Percentiles rank a stretch among this genome's conserved stretches.
These are phyloP conservation scores for Teunomyces pallodes DNA, from an alignment of 805 yeast genomes.

Conservation along the genomic window DNA sequence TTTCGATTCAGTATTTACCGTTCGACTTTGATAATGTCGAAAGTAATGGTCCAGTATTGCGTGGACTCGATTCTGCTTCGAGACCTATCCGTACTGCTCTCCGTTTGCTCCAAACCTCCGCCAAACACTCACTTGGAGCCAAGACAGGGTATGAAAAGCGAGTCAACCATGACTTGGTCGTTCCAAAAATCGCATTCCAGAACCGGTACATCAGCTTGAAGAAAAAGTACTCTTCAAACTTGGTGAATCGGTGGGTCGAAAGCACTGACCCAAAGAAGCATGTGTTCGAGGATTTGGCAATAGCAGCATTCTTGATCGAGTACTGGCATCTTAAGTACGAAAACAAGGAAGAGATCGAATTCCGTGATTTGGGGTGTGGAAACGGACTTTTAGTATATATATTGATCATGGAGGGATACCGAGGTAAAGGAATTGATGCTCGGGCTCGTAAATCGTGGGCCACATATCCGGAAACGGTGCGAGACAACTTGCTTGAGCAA, in stretches of 20 bases:
- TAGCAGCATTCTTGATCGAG: conserved; percentile 90
- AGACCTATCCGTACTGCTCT: conserved; percentile 80
- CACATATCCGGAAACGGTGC: conserved; percentile 65
- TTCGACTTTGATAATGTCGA: conserved; percentile 32
- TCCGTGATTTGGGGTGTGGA: conserved; percentile 93
- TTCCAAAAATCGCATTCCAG: conserved; percentile 79
- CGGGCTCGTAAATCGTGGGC: conserved; percentile 86
- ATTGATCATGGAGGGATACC: conserved; percentile 72
- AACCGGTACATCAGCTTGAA: conserved; percentile 76
- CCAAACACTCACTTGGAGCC: conserved; percentile 80
- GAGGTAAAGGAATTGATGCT: conserved; percentile 87
- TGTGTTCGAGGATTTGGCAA: conserved; percentile 93
- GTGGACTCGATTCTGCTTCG: conserved; percentile 43
- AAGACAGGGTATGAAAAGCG: conserved; percentile 83
- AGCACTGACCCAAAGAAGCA: conserved; percentile 93
- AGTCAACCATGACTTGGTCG: conserved; percentile 84
- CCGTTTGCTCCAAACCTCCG: conserved; percentile 73
- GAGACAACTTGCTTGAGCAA: conserved; percentile 61
- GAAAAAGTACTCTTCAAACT: conserved; percentile 70
- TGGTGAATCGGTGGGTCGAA: conserved; percentile 88
- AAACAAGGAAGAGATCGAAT: conserved; percentile 50
- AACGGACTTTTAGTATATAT: conserved; percentile 84
- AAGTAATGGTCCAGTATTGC: conserved; percentile 20
- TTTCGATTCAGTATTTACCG: conserved; percentile 78
- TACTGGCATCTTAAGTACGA: conserved; percentile 60